Conservation (phyloP, 140 eudicot genomes). For the Senecio squalidus region DNA sequence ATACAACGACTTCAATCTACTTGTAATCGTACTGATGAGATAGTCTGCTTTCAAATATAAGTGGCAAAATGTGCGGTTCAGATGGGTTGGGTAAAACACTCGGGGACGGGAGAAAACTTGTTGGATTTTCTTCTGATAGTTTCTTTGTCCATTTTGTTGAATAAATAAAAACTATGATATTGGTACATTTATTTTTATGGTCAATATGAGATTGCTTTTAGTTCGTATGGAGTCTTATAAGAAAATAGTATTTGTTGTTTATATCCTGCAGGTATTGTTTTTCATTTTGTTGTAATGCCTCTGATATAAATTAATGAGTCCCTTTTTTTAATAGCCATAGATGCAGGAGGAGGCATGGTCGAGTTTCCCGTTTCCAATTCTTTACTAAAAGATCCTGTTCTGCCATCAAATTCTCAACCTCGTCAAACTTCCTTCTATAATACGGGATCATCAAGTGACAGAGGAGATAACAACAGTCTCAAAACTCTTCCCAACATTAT, state of each 20-base stretch:
- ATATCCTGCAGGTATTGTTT: not conserved
- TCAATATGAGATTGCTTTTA: no score
- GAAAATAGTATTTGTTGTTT: not conserved
- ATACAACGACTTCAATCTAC: not conserved
- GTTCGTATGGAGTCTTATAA: no score
- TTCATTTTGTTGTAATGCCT: not conserved
- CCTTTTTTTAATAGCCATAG: constrained; percentile 24
- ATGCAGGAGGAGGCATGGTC: constrained; percentile 32
- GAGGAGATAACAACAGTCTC: constrained; percentile 43
- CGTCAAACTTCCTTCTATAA: constrained; percentile 23
- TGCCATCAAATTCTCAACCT: constrained; percentile 29
- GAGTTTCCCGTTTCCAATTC: constrained; percentile 35
- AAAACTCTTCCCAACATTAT: constrained; percentile 30
- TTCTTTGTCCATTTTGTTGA: not conserved
- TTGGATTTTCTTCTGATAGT: not conserved
- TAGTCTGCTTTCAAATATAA: not conserved
- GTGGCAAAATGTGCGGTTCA: not conserved
- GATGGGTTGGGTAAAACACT: not conserved
- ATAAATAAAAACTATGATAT: not conserved
- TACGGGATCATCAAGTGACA: constrained; percentile 40
- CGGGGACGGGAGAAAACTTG: not conserved
- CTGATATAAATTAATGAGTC: not conserved
- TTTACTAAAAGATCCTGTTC: constrained; percentile 29
- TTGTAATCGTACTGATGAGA: not conserved
- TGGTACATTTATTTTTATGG: no score